Evolutionary conservation across 2,329 filamentous ascomycete genomes (phyloP).

Genomic region (Diplocarpon mali): DNA sequence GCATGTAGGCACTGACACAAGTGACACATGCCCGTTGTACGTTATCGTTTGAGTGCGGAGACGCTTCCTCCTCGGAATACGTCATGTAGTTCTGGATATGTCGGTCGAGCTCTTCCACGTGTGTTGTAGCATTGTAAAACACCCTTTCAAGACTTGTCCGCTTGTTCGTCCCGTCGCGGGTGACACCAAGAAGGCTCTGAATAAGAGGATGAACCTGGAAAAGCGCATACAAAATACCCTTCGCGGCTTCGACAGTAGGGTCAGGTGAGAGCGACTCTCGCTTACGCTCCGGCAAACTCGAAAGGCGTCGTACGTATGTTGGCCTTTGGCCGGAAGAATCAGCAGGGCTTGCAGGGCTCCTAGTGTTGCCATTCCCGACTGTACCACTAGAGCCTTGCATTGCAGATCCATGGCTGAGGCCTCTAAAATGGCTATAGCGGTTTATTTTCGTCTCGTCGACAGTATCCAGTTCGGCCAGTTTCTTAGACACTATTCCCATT

Average conservation of each 20-base stretch:
- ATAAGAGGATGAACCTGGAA: constrained; percentile 60
- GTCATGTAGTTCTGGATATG: constrained; percentile 52
- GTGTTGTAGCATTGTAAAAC: constrained; percentile 56
- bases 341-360: constrained; percentile 48
- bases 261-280: constrained; percentile 51
- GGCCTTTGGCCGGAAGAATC: constrained; percentile 45
- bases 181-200: constrained; percentile 51
- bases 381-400: constrained; percentile 38
- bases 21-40: constrained; percentile 53
- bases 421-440: constrained; percentile 55
- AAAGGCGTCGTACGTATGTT: constrained; percentile 52
- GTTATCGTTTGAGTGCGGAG: constrained; percentile 47
- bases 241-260: constrained; percentile 52
- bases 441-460: constrained; percentile 52
- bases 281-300: constrained; percentile 49
- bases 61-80: constrained; percentile 35
- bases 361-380: constrained; percentile 20
- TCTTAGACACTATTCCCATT: constrained; percentile 54
- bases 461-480: constrained; percentile 48
- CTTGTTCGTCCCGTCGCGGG: constrained; percentile 48
- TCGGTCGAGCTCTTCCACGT: constrained; percentile 54
- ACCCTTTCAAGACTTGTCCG: constrained; percentile 55
- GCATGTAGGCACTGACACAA: constrained; percentile 52
- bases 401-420: constrained; percentile 57
- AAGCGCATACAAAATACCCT: constrained; percentile 55